Percentiles rank a stretch among this genome's conserved stretches.
Evolutionary conservation across 1,284 basidiomycete species (phyloP).

Genomic region (Cutaneotrichosporon dermatis): DNA sequence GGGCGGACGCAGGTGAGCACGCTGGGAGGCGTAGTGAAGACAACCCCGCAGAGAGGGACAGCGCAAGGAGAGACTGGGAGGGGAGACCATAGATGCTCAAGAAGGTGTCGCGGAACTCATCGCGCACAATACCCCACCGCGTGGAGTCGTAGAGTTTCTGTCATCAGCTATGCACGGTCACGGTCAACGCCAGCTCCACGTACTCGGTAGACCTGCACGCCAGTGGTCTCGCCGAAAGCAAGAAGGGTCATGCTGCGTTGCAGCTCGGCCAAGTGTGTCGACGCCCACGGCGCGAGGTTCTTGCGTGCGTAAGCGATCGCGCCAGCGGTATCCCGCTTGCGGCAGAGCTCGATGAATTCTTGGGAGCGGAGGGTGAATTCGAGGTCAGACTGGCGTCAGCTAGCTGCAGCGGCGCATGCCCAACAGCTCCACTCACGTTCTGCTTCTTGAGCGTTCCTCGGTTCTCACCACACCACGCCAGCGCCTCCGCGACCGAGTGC

Average conservation of each 20-base stretch:
- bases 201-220: slow-evolving; percentile 46
- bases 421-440: slow-evolving; percentile 57
- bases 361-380: slow-evolving; percentile 95
- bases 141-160: slow-evolving; percentile 74
- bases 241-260: slow-evolving; percentile 71
- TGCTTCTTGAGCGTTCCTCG: slow-evolving; percentile 84
- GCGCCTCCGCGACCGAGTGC: slow-evolving; percentile 77
- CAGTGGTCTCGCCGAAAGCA: slow-evolving; percentile 56
- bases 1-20: slow-evolving; percentile 16
- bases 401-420: neutral
- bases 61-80: slow-evolving; percentile 74
- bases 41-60: slow-evolving; percentile 82
- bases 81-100: slow-evolving; percentile 81
- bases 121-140: slow-evolving; percentile 69
- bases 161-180: neutral
- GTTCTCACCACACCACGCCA: slow-evolving; percentile 96
- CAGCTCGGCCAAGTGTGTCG: slow-evolving; percentile 70
- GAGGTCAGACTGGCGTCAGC: slow-evolving; percentile 66
- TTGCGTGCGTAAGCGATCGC: slow-evolving; percentile 83
- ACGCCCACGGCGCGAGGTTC: slow-evolving; percentile 76
- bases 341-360: slow-evolving; percentile 88
- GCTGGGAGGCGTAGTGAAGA: slow-evolving; percentile 78
- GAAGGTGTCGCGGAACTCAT: slow-evolving; percentile 75
- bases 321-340: slow-evolving; percentile 61
- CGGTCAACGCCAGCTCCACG: too few species aligned